Evolutionary conservation across 2,329 filamentous ascomycete species (phyloP), one percentile per base, ranked within the genome.

Genomic region (Hypoxylon sp.): DNA sequence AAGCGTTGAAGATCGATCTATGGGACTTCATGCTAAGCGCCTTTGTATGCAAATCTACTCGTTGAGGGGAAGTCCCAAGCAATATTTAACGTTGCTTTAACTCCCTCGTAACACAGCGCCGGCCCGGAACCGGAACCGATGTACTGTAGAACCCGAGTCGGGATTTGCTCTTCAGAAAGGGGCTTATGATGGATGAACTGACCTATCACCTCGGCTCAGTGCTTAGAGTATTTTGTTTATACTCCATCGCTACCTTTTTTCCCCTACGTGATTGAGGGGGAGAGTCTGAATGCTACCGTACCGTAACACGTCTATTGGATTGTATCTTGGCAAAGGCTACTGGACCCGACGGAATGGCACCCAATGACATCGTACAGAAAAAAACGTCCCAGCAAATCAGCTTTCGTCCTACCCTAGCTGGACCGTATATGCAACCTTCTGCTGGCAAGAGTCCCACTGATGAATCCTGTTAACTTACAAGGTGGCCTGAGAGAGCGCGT

Each of bases 281-380:
- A 43, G 34, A 10, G 34, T 23, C 58, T 30, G 46, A 63, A 65
- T 59, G 62, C 58, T 55, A 63, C 60, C 25, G 50, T 53, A 52
- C 19, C 43, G 60, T 60, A 63, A 53, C 62, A 65, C 19, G 36
- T 49, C 56, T 46, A 45, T 49, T 61, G 43, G 53, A 65, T 70
- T 38, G 68, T 57, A 68, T 70, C 50, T 41, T 64, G 25, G 38
- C 50, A 65, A 50, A 68, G 50, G 59, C 51, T 67, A 64, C 53
- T 43, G 32, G 59, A 59, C 62, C 68, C 68, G 65, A 65, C 62
- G 34, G 56, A 11, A n/a, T 32, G 68, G 68, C 45, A 64, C 51
- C 59, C 62, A 68, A 70, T 66, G 23, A 7, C 5, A 48, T 51
- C 45, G 49, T 52, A 50, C 38, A 60, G n/a, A 38, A 9, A 38